Conservation (phyloP, 1,284 basidiomycete genomes). For the Ustilago tritici region DNA sequence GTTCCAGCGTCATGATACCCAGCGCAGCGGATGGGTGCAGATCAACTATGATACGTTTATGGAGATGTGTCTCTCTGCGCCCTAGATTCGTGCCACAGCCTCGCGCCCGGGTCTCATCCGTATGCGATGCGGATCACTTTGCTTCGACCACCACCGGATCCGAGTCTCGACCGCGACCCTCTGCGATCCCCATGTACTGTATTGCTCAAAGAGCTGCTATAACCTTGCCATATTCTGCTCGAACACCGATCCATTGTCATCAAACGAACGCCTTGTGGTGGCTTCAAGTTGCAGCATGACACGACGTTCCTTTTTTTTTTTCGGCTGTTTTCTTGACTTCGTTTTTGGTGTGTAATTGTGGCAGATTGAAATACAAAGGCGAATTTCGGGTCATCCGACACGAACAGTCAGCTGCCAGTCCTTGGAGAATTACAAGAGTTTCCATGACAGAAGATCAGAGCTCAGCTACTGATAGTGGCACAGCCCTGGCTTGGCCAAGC, state of each 20-base stretch:
- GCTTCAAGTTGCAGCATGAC: no score
- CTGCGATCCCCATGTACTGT: background rate
- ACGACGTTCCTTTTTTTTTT: background rate
- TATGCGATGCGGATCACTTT: no score
- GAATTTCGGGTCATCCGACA: background rate
- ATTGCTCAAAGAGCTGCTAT: background rate
- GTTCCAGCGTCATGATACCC: constrained; percentile 56
- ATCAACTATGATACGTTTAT: constrained; percentile 57
- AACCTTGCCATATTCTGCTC: background rate
- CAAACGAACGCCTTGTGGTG: no score
- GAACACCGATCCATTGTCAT: background rate
- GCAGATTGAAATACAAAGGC: background rate
- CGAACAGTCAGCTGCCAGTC: background rate
- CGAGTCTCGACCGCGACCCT: no score
- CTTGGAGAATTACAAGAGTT: background rate
- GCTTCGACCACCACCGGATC: no score
- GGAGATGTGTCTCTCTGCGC: constrained; percentile 56
- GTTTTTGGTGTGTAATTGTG: background rate
- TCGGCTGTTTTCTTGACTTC: background rate
- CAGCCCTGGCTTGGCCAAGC: no score
- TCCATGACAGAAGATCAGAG: background rate
- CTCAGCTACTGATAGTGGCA: background rate
- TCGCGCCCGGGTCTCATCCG: no score
- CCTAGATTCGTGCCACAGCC: constrained; percentile 13
- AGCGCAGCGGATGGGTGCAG: constrained; percentile 47